Percentiles rank a stretch among this genome's conserved stretches.
Evolutionary conservation across 768 basidiomycete species (phyloP).

Genomic region (Brasilioporus rufonigricans): DNA sequence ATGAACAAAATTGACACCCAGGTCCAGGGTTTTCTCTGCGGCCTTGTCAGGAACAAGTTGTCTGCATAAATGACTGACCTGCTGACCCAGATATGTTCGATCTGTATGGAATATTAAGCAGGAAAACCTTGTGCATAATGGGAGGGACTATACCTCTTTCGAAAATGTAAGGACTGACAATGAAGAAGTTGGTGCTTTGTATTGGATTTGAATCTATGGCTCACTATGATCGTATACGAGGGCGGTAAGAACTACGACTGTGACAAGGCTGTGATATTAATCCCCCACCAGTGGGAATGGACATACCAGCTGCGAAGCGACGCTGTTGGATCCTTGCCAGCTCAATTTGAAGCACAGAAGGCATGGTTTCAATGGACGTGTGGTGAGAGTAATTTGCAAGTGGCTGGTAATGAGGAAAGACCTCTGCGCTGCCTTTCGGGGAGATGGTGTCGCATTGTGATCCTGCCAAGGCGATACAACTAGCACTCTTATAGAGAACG

Average conservation of each 20-base stretch:
- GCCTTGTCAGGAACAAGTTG: background rate
- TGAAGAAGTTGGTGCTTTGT: background rate
- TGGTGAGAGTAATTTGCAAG: background rate
- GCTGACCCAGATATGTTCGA: background rate
- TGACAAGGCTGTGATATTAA: background rate
- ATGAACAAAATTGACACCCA: background rate
- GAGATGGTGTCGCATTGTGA: too few species aligned
- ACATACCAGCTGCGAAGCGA: background rate
- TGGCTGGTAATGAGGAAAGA: too few species aligned
- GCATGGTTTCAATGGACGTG: background rate
- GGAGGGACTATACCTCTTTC: background rate
- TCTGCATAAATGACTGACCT: background rate
- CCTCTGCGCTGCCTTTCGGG: too few species aligned
- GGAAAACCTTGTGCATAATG: background rate
- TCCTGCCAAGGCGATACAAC: too few species aligned
- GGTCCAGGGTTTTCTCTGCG: background rate
- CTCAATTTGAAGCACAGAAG: background rate
- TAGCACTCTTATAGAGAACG: too few species aligned
- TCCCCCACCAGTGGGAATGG: background rate
- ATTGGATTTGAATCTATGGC: background rate
- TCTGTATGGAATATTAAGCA: background rate
- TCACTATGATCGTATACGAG: background rate
- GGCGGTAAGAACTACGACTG: background rate
- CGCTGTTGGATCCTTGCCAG: background rate
- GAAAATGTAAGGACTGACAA: background rate